Conservation (phyloP, 179 eudicot genomes). For the Beta corolliflora region DNA sequence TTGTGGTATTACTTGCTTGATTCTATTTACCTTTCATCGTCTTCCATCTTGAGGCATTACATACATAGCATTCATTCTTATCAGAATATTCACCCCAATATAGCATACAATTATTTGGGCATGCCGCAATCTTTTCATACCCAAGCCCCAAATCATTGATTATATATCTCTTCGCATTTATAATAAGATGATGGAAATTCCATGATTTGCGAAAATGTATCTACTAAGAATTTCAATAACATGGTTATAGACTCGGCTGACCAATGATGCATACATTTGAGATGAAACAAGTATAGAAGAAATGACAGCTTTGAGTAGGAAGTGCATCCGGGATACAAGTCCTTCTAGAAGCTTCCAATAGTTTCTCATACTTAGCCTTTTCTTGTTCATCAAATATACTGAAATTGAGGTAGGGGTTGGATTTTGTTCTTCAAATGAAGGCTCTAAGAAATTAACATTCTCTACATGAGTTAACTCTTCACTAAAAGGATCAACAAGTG, state of each 20-base stretch:
- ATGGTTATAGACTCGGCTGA: not conserved
- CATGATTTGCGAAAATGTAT: not conserved
- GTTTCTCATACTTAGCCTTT: not conserved
- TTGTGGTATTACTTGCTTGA: not conserved
- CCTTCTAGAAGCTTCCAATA: not conserved
- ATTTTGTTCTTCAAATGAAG: not conserved
- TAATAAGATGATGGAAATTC: constrained; percentile 1
- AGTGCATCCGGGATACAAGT: not conserved
- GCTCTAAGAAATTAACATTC: not conserved
- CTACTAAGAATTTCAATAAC: not conserved
- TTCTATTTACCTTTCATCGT: not conserved
- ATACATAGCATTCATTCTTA: not conserved
- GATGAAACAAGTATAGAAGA: not conserved
- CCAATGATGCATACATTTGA: not conserved
- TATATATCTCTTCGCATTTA: not conserved
- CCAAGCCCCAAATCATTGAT: constrained; percentile 14
- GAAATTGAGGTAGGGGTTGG: no score
- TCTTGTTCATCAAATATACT: not conserved
- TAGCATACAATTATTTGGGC: constrained; percentile 29
- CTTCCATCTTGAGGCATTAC: not conserved
- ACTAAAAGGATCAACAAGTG: no score
- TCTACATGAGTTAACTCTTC: not conserved
- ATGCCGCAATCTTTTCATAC: constrained; percentile 25
- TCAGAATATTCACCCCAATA: constrained; percentile 20
- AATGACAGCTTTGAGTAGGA: not conserved